A percentile compares a stretch with the other conserved stretches of the same genome.
Evolutionary conservation across 2,329 filamentous ascomycete genomes (phyloP).

Genomic region (Myriosclerotinia duriaeana): DNA sequence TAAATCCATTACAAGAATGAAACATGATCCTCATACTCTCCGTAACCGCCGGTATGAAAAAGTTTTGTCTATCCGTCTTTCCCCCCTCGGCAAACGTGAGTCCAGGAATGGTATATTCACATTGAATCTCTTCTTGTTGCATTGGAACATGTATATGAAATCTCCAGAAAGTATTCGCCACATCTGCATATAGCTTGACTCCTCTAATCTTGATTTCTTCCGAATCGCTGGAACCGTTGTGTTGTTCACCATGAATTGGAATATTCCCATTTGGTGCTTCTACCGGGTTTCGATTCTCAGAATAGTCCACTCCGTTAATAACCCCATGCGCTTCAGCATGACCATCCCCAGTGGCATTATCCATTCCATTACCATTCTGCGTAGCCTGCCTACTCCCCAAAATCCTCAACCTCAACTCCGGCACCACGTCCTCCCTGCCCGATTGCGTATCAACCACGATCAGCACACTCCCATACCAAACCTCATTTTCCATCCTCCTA

Average conservation of each 20-base stretch:
- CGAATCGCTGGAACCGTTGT: constrained; percentile 3
- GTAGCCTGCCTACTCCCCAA: constrained; percentile 22
- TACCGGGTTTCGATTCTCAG: constrained; percentile 34
- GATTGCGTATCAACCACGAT: constrained; percentile 72
- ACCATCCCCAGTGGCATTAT: constrained; percentile 13
- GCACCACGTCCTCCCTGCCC: constrained; percentile 52
- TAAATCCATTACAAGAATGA: constrained; percentile 97
- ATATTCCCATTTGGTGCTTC: background rate
- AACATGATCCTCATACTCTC: constrained; percentile 99
- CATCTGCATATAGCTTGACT: constrained; percentile 64
- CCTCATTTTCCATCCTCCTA: constrained; percentile 64
- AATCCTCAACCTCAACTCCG: constrained; percentile 57
- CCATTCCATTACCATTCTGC: constrained; percentile 35
- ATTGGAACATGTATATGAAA: constrained; percentile 83
- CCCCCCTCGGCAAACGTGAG: constrained; percentile 60
- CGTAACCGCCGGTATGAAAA: constrained; percentile 79
- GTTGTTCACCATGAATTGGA: background rate
- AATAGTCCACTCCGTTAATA: constrained; percentile 38
- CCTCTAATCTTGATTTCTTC: constrained; percentile 48
- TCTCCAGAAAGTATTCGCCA: constrained; percentile 82
- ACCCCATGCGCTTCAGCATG: constrained; percentile 33
- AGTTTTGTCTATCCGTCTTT: constrained; percentile 62
- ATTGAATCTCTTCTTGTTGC: constrained; percentile 65
- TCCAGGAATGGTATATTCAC: constrained; percentile 73
- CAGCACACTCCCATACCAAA: constrained; percentile 84